Base-by-base conservation (phyloP, 345 rosid species). In the Draba incana region DNA sequence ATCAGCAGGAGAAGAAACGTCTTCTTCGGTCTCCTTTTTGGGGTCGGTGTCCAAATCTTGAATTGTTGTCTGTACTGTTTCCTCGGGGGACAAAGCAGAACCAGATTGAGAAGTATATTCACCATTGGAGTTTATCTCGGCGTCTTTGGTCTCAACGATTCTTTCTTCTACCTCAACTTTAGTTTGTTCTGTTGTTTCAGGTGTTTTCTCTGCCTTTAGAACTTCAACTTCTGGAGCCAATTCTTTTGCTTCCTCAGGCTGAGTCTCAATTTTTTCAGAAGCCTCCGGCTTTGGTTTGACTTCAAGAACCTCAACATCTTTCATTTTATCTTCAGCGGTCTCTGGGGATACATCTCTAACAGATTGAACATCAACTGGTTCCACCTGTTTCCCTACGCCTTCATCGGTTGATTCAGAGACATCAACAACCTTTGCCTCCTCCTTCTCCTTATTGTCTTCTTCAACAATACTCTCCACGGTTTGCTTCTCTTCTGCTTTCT, bases 281-380 rank as follows among this genome's bases (percentile, higher is more conserved):
- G 30, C 56, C 20, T 75, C 64, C 55, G 25, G 9, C 64, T 75
- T 47, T 75, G 65, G 47, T 16, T 68, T 27, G 2, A 30, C 60
- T 68, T 48, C 74, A 52, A 47, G 57, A 45, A 47, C 57, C 68
- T 72, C 47, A 15, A 25, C 72, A 27, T 59, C 51, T 66, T 37
- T 66, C 68, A 13, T 24, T 37, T 59, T 43, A 0, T 24, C 68
- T 35, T 73, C 67, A 50, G 24, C 31, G 31, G 60, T 48, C 59
- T 73, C 71, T 65, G 38, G 43, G 52, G 72, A 24, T 52, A 58
- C 56, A 33, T 66, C 62, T 44, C n/a, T 59, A 52, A 44, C 66
- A 59, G 31, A 3, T 52, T 66, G 55, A 43, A 35, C 41, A 74
- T 58, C 72, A 74, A 74, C 50, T 58, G 60, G 62, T 52, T 66